phyloP scores from a whole-genome alignment of 1,284 basidiomycete genomes.

The Malassezia brasiliensis region DNA sequence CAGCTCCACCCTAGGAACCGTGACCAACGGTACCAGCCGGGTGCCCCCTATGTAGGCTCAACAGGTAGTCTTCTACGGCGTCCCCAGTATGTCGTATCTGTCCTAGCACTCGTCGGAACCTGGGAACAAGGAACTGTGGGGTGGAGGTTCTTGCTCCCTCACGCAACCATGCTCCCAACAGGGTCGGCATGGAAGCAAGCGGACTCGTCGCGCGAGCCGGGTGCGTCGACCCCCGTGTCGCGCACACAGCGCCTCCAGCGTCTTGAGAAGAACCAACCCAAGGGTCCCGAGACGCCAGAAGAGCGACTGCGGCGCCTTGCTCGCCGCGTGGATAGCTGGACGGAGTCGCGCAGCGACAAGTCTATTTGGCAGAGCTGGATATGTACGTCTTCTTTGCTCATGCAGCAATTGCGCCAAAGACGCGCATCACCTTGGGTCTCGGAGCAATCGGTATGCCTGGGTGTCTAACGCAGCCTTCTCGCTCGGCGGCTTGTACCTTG shows the following conservation, averaged over 20 bases:
- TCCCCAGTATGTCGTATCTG: no score
- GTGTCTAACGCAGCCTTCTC: conserved; percentile 1
- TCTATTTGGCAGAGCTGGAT: conserved; percentile 15
- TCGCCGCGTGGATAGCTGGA: conserved; percentile 6
- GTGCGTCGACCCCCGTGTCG: conserved; percentile 1
- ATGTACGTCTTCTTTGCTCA: conserved; percentile 4
- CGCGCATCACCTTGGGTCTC: conserved; percentile 11
- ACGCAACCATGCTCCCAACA: not conserved
- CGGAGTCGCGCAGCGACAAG: conserved; percentile 11
- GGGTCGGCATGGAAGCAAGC: not conserved
- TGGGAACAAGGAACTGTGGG: not conserved
- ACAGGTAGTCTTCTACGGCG: no score
- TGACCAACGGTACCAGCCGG: no score
- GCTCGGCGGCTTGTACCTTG: conserved; percentile 10
- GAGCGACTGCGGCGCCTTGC: conserved; percentile 5
- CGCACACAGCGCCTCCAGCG: conserved; percentile 9
- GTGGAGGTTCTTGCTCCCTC: not conserved
- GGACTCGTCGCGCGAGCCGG: no score
- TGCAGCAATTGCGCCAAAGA: conserved; percentile 13
- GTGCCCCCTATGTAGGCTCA: no score
- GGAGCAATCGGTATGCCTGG: conserved; percentile 6
- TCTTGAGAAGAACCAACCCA: not conserved
- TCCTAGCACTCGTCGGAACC: no score
- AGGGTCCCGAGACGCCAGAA: not conserved
- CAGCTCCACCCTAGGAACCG: not conserved